A percentile compares a stretch with the other conserved stretches of the same genome.
phyloP scores from a whole-genome alignment of 1,139 yeast genomes.

The Debaryomycetaceae sp. region DNA sequence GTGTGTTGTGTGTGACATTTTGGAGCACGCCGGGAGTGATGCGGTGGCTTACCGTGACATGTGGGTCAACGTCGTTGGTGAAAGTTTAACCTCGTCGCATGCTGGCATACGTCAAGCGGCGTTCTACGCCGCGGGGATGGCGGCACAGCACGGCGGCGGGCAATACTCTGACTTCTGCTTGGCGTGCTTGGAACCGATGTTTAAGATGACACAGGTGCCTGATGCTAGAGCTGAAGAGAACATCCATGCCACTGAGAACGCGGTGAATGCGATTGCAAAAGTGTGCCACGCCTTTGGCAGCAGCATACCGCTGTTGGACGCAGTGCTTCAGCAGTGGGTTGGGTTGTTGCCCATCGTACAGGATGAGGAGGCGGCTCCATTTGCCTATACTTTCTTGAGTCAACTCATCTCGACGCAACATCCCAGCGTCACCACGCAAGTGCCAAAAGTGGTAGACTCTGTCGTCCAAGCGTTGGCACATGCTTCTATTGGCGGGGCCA shows the following conservation, averaged over 20 bases:
- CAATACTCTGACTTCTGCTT: conserved; percentile 60
- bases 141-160: conserved; percentile 83
- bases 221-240: conserved; percentile 86
- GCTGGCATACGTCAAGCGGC: conserved; percentile 86
- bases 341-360: conserved; percentile 74
- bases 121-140: conserved; percentile 76
- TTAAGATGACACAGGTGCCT: conserved; percentile 72
- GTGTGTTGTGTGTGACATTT: conserved; percentile 72
- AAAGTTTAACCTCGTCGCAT: conserved; percentile 60
- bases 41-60: conserved; percentile 62
- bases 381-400: conserved; percentile 70
- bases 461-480: conserved; percentile 75
- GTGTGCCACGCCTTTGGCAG: conserved; percentile 57
- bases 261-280: conserved; percentile 79
- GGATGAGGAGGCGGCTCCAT: conserved; percentile 91
- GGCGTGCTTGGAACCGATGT: conserved; percentile 67
- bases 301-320: conserved; percentile 57
- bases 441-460: conserved; percentile 65
- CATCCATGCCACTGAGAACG: conserved; percentile 81
- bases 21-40: conserved; percentile 72
- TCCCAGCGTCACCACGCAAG: conserved; percentile 51
- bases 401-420: conserved; percentile 71
- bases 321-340: conserved; percentile 72
- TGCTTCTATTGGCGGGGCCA: conserved; percentile 63
- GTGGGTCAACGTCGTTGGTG: conserved; percentile 60